Conservation (phyloP, 2,329 filamentous ascomycete genomes). For the Bipolaris oryzae region DNA sequence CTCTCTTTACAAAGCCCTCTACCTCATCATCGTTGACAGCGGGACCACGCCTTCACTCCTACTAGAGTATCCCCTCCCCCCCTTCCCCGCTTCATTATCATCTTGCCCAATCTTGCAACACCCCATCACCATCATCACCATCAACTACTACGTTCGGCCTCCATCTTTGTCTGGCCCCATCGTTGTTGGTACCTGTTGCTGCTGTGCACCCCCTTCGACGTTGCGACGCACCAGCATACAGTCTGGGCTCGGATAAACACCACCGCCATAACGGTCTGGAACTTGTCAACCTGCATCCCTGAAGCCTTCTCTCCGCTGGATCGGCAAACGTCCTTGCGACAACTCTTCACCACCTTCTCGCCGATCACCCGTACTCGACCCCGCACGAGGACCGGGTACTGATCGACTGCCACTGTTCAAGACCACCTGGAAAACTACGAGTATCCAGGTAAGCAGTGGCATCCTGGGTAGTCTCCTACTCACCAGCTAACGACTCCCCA, state of each 20-base stretch:
- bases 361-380: slow-evolving; percentile 43
- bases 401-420: slow-evolving; percentile 20
- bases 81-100: not conserved
- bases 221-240: slow-evolving; percentile 46
- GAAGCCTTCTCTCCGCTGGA: slow-evolving; percentile 23
- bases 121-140: slow-evolving; percentile 19
- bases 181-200: too few species aligned
- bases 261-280: slow-evolving; percentile 22
- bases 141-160: slow-evolving; percentile 29
- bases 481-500: slow-evolving; percentile 32
- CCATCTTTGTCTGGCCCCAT: slow-evolving; percentile 32
- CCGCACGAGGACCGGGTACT: slow-evolving; percentile 39
- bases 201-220: slow-evolving; percentile 5
- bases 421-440: slow-evolving; percentile 10
- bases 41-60: slow-evolving; percentile 36
- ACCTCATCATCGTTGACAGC: slow-evolving; percentile 37
- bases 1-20: slow-evolving; percentile 39
- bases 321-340: slow-evolving; percentile 32
- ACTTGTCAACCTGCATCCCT: slow-evolving; percentile 32
- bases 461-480: not conserved
- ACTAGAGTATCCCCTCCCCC: slow-evolving; percentile 36
- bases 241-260: slow-evolving; percentile 43
- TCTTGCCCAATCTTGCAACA: not conserved
- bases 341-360: slow-evolving; percentile 25
- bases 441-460: slow-evolving; percentile 16